phyloP scores from a whole-genome alignment of 2,329 filamentous ascomycete species.

The Phialophora tarda region DNA sequence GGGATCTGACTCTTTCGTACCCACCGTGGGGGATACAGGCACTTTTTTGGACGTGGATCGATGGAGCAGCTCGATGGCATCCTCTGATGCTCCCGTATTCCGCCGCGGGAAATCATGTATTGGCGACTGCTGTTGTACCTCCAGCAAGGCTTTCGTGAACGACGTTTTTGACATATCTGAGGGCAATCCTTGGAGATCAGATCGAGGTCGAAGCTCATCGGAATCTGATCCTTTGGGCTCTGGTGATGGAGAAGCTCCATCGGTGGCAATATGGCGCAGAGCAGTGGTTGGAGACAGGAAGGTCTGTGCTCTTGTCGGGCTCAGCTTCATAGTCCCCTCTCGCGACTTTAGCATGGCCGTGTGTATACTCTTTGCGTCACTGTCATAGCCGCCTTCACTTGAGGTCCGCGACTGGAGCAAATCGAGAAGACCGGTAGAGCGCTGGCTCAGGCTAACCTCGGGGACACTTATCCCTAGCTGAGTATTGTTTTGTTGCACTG shows the following conservation, averaged over 20 bases:
- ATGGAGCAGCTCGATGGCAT: conserved; percentile 24
- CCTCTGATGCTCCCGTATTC: conserved; percentile 19
- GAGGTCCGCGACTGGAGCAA: conserved; percentile 35
- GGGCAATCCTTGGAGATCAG: neutral
- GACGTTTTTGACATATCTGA: conserved; percentile 15
- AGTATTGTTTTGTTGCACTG: neutral
- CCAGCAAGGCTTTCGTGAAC: conserved; percentile 24
- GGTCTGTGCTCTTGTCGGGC: conserved; percentile 17
- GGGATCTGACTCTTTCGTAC: neutral
- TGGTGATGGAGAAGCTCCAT: conserved; percentile 2
- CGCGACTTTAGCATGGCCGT: conserved; percentile 31
- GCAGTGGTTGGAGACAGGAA: neutral
- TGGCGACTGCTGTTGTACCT: conserved; percentile 26
- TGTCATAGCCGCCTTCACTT: conserved; percentile 39
- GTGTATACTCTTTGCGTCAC: conserved; percentile 39
- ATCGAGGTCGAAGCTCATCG: neutral
- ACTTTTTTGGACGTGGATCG: neutral
- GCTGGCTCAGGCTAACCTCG: conserved; percentile 28
- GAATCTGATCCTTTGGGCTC: neutral
- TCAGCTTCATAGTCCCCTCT: conserved; percentile 29
- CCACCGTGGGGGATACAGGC: neutral
- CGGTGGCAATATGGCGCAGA: conserved; percentile 1
- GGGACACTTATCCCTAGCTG: conserved; percentile 12
- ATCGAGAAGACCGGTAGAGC: conserved; percentile 35
- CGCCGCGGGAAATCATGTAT: conserved; percentile 19